Percentiles rank a stretch among this genome's conserved stretches.
Evolutionary conservation across 257 asterid genomes (phyloP).

Genomic region (Solanum paucissectum): DNA sequence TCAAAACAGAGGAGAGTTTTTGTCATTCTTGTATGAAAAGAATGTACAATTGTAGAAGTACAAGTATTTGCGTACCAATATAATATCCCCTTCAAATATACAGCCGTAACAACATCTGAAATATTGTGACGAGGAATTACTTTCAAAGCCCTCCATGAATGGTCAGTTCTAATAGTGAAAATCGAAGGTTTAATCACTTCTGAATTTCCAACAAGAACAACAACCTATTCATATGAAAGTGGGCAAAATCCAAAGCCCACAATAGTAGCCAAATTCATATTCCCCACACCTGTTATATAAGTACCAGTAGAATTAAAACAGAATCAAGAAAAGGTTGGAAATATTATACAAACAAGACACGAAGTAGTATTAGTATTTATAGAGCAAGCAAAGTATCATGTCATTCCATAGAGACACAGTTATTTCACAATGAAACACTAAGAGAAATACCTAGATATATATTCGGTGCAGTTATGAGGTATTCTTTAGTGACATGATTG

Average conservation of each 20-base stretch:
- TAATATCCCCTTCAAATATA: neutral
- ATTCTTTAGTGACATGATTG: neutral
- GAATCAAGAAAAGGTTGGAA: neutral
- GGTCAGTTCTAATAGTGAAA: neutral
- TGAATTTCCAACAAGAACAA: neutral
- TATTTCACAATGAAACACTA: neutral
- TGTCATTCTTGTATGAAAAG: neutral
- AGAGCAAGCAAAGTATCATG: neutral
- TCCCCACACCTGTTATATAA: neutral
- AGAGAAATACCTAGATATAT: neutral
- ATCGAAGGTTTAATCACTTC: neutral
- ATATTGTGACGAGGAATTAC: neutral
- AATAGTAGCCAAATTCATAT: neutral
- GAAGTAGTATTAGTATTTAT: too few relatives aligned
- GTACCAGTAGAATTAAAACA: neutral
- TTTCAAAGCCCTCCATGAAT: neutral
- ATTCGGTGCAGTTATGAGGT: neutral
- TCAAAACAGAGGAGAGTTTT: neutral
- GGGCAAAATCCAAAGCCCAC: neutral
- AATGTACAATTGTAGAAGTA: neutral
- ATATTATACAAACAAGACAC: too few relatives aligned
- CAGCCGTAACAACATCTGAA: rapidly evolving
- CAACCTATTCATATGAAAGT: neutral
- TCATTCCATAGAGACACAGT: neutral
- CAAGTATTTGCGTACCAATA: neutral